Evolutionary conservation across 768 basidiomycete genomes (phyloP).

Genomic region (Asterophora lycoperdoides): DNA sequence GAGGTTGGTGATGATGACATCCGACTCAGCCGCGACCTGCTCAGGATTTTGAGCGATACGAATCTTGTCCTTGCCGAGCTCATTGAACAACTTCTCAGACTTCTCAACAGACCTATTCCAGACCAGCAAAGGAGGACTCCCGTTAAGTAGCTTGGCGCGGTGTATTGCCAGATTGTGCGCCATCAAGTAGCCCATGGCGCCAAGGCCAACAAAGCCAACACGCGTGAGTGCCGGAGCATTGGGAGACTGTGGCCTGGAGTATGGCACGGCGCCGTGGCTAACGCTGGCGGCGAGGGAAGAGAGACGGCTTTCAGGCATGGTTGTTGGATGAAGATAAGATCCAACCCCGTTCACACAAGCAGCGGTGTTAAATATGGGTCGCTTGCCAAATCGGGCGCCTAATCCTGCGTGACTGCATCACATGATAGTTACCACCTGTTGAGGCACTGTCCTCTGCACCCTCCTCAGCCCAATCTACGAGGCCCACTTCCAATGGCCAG

Average conservation of each 20-base stretch:
- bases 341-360: not conserved
- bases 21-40: slow-evolving; percentile 62
- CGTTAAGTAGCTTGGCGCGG: slow-evolving; percentile 31
- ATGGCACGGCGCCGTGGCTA: slow-evolving; percentile 27
- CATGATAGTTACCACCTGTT: slow-evolving; percentile 8
- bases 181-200: slow-evolving; percentile 75
- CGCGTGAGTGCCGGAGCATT: slow-evolving; percentile 26
- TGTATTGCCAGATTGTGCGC: slow-evolving; percentile 71
- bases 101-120: slow-evolving; percentile 74
- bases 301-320: slow-evolving; percentile 21
- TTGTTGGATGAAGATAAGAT: slow-evolving; percentile 7
- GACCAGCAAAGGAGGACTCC: slow-evolving; percentile 54
- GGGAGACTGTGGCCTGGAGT: slow-evolving; percentile 59
- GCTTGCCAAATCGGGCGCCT: slow-evolving; percentile 5
- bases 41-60: slow-evolving; percentile 51
- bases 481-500: slow-evolving; percentile 39
- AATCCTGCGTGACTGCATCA: too few relatives aligned
- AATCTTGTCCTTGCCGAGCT: slow-evolving; percentile 50
- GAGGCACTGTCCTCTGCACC: not conserved
- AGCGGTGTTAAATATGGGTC: not conserved
- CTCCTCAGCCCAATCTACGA: slow-evolving; percentile 7
- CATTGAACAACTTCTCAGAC: slow-evolving; percentile 50
- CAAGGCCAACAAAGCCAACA: slow-evolving; percentile 47
- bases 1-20: slow-evolving; percentile 74
- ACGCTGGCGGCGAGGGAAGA: slow-evolving; percentile 12